Percentiles rank a stretch among this genome's conserved stretches.
Evolutionary conservation across 139 green algal genomes (phyloP).

Genomic region (Micractinium sp.): DNA sequence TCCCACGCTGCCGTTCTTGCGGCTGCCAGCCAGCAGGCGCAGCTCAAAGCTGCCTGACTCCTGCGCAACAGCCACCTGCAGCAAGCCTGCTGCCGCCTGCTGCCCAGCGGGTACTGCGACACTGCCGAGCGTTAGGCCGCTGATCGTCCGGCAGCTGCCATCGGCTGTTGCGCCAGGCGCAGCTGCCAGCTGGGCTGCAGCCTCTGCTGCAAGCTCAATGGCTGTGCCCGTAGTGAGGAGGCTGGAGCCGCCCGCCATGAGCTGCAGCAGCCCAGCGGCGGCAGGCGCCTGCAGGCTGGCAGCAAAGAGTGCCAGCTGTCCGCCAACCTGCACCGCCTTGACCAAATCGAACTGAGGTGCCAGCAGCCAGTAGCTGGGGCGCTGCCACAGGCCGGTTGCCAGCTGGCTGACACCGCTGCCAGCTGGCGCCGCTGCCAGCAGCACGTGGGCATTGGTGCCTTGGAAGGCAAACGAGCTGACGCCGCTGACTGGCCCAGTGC

Average conservation of each 20-base stretch:
- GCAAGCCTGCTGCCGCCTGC: neutral
- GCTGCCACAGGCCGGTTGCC: constrained; percentile 40
- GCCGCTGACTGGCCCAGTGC: constrained; percentile 29
- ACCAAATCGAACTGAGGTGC: constrained; percentile 39
- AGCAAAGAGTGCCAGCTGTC: constrained; percentile 6
- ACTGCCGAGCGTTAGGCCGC: neutral
- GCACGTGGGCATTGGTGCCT: constrained; percentile 78
- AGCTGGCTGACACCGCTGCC: neutral
- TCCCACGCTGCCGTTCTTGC: neutral
- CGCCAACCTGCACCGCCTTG: neutral
- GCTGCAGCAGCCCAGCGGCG: neutral
- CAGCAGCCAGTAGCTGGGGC: constrained; percentile 54
- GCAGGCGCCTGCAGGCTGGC: neutral
- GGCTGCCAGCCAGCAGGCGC: neutral
- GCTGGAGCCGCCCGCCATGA: neutral
- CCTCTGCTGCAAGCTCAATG: constrained; percentile 32
- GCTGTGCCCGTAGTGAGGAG: constrained; percentile 13
- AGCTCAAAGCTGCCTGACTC: constrained; percentile 16
- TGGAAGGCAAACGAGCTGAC: constrained; percentile 89
- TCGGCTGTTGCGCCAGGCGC: neutral
- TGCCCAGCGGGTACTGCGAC: neutral
- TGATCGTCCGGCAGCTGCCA: neutral
- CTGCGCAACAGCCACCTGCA: constrained; percentile 5
- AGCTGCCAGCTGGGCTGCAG: constrained; percentile 7
- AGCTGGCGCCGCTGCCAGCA: constrained; percentile 24